Base-by-base conservation (phyloP, 2,329 filamentous ascomycete species). In the Aspergillus floridensis region DNA sequence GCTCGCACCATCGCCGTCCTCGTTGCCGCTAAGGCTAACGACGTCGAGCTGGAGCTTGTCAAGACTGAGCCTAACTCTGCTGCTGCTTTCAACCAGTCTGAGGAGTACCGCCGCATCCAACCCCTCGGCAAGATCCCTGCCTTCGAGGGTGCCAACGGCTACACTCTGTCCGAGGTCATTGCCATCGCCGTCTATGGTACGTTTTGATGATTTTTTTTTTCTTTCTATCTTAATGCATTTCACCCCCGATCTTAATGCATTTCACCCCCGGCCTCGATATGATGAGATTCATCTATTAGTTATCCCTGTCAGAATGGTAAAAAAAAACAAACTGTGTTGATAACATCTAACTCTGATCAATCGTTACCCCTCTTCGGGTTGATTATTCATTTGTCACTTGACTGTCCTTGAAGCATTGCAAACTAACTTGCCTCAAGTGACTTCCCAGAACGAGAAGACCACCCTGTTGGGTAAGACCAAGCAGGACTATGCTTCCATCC, bases 361-460 rank as follows among this genome's bases (percentile, higher is more conserved):
- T 35, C 53, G 51, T 92, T 77, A 77, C 71, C 68, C 68, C 63
- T 63, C 69, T 65, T 66, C 63, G 47, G 64, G 62, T 49, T 60
- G 57, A 65, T 68, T 41, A 48, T 62, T 58, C 61, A 62, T 60
- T 64, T 57, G 59, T 49, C 47, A 56, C 53, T 56, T 53, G 46
- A 31, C 49, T 24, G 60, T 66, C 50, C 65, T 56, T 31, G 35
- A 51, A 60, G 50, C 7, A 62, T 62, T 49, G 50, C 26, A 63
- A 38, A 53, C 71, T 73, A 67, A 74, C 67, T 68, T 61, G 53
- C 52, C 53, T 60, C 56, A 61, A 98, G 95, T 99, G 78, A 92
- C 95, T 74, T 98, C 95, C 72, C 95, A 99, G 84, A 99, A 99
- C 80, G 95, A 98, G 89, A 98, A 98, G 90, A 99, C 95, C 73